These are phyloP conservation scores for Verticillium nonalfalfae DNA, from an alignment of 2,329 filamentous ascomycete genomes.

Conservation along the genomic window DNA sequence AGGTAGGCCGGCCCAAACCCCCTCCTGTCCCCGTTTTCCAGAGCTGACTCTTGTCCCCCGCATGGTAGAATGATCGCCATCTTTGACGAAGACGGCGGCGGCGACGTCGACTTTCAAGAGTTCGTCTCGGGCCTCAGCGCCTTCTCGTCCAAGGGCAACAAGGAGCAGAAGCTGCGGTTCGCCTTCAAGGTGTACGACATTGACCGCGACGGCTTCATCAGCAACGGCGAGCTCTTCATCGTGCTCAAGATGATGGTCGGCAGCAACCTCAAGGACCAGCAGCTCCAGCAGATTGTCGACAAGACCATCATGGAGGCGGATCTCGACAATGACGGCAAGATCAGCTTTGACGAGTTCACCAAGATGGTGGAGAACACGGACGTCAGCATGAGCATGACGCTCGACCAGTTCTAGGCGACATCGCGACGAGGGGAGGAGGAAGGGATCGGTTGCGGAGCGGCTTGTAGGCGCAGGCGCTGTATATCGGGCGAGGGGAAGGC, in stretches of 20 bases:
- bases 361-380: slow-evolving; percentile 98
- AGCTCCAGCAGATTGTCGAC: slow-evolving; percentile 98
- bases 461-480: background rate
- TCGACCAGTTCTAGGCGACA: slow-evolving; percentile 42
- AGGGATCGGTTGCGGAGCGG: background rate
- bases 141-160: slow-evolving; percentile 97
- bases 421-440: background rate
- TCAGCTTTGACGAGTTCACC: slow-evolving; percentile 98
- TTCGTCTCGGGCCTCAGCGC: slow-evolving; percentile 93
- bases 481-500: background rate
- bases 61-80: slow-evolving; percentile 89
- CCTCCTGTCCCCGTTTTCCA: background rate
- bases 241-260: slow-evolving; percentile 99
- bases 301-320: slow-evolving; percentile 99
- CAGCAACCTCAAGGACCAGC: slow-evolving; percentile 97
- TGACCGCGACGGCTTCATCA: slow-evolving; percentile 96
- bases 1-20: slow-evolving; percentile 47
- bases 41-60: background rate
- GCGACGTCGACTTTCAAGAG: slow-evolving; percentile 97
- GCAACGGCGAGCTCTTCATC: slow-evolving; percentile 97
- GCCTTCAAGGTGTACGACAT: slow-evolving; percentile 99
- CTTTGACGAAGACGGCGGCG: slow-evolving; percentile 96
- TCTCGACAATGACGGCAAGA: slow-evolving; percentile 91
- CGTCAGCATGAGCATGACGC: slow-evolving; percentile 68
- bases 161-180: slow-evolving; percentile 96